Evolutionary conservation across 1,284 basidiomycete genomes (phyloP), one percentile per base, ranked within the genome.

Genomic region (Ganoderma leucocontextum): DNA sequence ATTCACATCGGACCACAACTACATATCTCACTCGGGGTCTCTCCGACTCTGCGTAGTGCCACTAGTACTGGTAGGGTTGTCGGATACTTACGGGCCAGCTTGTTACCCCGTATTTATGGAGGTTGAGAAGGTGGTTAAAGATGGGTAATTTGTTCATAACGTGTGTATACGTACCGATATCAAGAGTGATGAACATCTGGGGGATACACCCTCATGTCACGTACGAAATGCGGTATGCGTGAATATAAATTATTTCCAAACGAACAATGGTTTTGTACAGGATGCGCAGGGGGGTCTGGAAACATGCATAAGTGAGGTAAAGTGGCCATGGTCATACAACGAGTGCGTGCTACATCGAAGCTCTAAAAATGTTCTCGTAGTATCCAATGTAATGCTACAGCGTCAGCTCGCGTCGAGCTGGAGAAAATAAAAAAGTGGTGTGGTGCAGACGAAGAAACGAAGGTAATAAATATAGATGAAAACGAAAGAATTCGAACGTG

Each of bases 381-480:
- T 39, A 42, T 60, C 58, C 36, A 60, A 42, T 41, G 38, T 29
- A 60, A 25, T 35, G 60, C 60, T 62, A 62, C 60, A 62, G 35
- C 60, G n/a, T 62, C 58, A 41, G 58, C 58, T 29, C 22, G 13
- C n/a, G 10, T 41, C 13, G 58, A 25, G 58, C 36, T 39, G 38
- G 22, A 60, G 22, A 13, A 39, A 39, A 39, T 29, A 17, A 60
- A 41, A 15, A 60, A 41, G 33, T 1, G 19, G 19, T 17, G 19
- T 17, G 19, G 22, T 25, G 47, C 7, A 52, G 3, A 15, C 13
- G 42, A 47, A 15, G 33, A 42, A 41, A 53, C 47, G 47, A 65
- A 60, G 8, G 25, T 9, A 29, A 65, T 65, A 65, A 65, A 53
- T 65, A 65, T 60, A 52, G 19, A n/a, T 7, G 38, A 49, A 60